Evolutionary conservation across 163 green algal species (phyloP).

Genomic region (Chloromonas sp.): DNA sequence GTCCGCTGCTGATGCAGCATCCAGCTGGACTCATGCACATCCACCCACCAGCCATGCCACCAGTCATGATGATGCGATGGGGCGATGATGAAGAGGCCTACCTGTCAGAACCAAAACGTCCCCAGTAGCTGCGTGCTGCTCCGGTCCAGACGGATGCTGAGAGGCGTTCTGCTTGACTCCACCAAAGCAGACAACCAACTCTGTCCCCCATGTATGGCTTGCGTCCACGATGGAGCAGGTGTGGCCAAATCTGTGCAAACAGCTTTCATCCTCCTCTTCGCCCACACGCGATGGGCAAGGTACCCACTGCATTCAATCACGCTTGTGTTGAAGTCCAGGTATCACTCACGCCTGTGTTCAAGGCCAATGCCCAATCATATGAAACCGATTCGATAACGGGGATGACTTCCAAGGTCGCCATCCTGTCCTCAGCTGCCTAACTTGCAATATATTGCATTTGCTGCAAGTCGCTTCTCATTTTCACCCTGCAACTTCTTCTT

Average conservation of each 20-base stretch:
- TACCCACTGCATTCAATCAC: background rate
- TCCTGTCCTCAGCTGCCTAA: too few relatives aligned
- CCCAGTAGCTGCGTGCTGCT: background rate
- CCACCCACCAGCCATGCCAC: too few relatives aligned
- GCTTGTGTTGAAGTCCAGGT: too few relatives aligned
- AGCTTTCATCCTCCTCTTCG: background rate
- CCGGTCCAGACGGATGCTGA: background rate
- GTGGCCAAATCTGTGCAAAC: background rate
- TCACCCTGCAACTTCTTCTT: background rate
- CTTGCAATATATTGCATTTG: too few relatives aligned
- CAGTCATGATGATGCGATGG: too few relatives aligned
- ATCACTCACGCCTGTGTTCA: background rate
- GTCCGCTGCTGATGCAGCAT: background rate
- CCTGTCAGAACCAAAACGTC: background rate
- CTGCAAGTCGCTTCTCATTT: too few relatives aligned
- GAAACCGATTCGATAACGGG: background rate
- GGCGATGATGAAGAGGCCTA: too few relatives aligned
- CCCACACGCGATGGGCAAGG: background rate
- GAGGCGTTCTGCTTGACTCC: background rate
- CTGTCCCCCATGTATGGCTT: background rate
- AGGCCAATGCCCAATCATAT: background rate
- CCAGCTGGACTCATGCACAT: background rate
- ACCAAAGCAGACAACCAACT: background rate
- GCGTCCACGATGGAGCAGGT: background rate
- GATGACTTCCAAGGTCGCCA: background rate